phyloP scores from a whole-genome alignment of 2,329 filamentous ascomycete species.

The Biscogniauxia sp. region DNA sequence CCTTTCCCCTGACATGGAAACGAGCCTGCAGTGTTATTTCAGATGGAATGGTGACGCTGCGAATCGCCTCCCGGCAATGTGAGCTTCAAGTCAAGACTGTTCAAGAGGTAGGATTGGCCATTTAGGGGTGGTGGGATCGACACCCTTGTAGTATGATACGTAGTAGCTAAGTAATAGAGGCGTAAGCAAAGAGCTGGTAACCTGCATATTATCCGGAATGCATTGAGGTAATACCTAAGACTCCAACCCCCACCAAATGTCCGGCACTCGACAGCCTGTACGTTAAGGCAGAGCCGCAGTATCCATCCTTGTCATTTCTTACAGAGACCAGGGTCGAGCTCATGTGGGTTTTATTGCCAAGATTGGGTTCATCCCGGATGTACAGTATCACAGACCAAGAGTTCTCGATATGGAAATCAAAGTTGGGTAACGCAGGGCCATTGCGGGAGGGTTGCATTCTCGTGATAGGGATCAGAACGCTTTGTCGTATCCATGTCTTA shows the following conservation, averaged over 20 bases:
- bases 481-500: not conserved
- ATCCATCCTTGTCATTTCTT: not conserved
- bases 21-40: constrained; percentile 13
- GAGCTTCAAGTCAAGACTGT: constrained; percentile 17
- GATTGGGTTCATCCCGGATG: not conserved
- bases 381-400: not conserved
- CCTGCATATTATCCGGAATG: not conserved
- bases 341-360: not conserved
- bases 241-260: not conserved
- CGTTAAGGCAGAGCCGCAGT: not conserved
- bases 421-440: not conserved
- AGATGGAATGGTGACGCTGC: constrained; percentile 23
- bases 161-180: not conserved
- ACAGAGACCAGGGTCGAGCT: not conserved
- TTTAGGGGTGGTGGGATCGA: constrained; percentile 1
- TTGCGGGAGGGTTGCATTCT: constrained; percentile 5
- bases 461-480: not conserved
- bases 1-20: constrained; percentile 21
- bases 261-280: not conserved
- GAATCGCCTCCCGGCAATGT: constrained; percentile 22
- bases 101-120: constrained; percentile 11
- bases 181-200: not conserved
- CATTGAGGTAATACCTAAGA: not conserved
- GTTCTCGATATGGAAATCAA: not conserved
- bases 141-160: constrained; percentile 1